Conservation (phyloP, 1,284 basidiomycete genomes). For the Hemileia vastatrix region DNA sequence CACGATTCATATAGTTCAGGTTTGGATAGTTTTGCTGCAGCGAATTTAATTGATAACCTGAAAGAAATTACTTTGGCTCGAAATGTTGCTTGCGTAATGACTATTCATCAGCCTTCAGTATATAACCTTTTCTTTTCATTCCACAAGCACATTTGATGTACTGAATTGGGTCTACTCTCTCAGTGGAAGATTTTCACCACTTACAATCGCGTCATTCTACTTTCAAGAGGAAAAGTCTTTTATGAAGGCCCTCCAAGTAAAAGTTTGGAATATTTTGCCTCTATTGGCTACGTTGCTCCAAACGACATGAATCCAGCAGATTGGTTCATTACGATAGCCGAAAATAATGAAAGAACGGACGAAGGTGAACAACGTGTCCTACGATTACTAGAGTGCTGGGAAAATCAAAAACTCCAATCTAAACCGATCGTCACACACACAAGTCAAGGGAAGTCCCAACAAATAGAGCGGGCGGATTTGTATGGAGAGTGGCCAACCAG, state of each 20-base stretch:
- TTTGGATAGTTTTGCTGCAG: conserved; percentile 31
- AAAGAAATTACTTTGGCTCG: conserved; percentile 2
- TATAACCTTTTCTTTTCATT: conserved; percentile 7
- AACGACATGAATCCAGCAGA: conserved; percentile 23
- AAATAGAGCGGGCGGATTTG: not conserved
- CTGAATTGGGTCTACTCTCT: not conserved
- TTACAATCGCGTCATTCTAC: conserved; percentile 12
- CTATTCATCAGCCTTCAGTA: conserved; percentile 23
- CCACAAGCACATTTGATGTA: not conserved
- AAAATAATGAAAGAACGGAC: conserved; percentile 32
- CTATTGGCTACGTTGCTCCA: conserved; percentile 8
- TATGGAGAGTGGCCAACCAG: conserved; percentile 28
- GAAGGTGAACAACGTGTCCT: conserved; percentile 28
- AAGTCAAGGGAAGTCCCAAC: too few species aligned
- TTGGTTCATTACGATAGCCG: conserved; percentile 23
- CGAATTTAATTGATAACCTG: conserved; percentile 29
- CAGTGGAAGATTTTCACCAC: not conserved
- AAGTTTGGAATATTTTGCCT: conserved; percentile 2
- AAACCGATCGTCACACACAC: not conserved
- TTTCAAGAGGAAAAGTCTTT: conserved; percentile 18
- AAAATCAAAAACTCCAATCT: conserved; percentile 3
- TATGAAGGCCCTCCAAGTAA: conserved; percentile 22
- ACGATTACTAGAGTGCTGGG: conserved; percentile 27
- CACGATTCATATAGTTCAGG: not conserved
- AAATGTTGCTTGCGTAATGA: conserved; percentile 5